These are phyloP conservation scores for Sarocladiaceae sp. DNA, from an alignment of 2,329 filamentous ascomycete species.

Conservation along the genomic window DNA sequence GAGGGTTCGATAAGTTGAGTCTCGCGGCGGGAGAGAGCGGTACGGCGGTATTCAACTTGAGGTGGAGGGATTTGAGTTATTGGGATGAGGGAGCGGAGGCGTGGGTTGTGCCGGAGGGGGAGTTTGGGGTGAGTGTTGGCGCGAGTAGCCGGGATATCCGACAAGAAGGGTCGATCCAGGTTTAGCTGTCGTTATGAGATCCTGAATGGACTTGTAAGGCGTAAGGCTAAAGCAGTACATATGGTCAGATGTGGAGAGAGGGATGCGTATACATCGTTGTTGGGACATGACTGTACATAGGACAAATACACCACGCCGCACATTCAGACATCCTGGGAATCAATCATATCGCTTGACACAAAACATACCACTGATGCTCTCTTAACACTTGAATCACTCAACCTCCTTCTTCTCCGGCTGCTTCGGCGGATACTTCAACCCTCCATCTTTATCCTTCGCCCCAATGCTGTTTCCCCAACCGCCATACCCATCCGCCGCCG, in stretches of 20 bases:
- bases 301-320: no score
- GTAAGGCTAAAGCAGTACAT: no score
- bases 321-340: no score
- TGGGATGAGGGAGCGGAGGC: conserved; percentile 38
- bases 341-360: no score
- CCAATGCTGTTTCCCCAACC: conserved; percentile 27
- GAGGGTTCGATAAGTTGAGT: conserved; percentile 45
- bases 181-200: no score
- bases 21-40: conserved; percentile 34
- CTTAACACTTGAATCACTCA: no score
- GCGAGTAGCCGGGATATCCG: conserved; percentile 25
- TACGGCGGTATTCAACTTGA: conserved; percentile 38
- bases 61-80: conserved; percentile 40
- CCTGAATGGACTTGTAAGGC: no score
- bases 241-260: no score
- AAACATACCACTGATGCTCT: no score
- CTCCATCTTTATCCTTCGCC: conserved; percentile 19
- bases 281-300: no score
- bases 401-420: conserved; percentile 9
- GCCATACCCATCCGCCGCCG: conserved; percentile 23
- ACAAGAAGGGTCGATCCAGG: background rate
- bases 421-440: conserved; percentile 30
- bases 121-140: conserved; percentile 23
- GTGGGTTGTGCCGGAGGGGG: conserved; percentile 31
- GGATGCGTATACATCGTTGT: no score